Base-by-base conservation (phyloP, 768 basidiomycete species). In the Strobilomyces dryophilus region DNA sequence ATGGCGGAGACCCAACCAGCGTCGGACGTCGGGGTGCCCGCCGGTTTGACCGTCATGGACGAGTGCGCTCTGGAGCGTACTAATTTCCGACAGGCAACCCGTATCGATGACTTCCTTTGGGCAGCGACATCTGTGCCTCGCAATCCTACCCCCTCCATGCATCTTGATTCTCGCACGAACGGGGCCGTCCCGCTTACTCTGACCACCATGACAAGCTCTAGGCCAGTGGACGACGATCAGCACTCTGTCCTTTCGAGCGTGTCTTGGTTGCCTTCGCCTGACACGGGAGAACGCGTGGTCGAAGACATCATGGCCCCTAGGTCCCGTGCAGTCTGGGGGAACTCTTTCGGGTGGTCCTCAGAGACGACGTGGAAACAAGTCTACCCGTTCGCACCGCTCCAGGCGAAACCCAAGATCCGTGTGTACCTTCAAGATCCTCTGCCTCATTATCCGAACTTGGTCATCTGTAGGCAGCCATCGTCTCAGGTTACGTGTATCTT, bases 51-150 rank as follows among this genome's bases (percentile, higher is more conserved):
- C 15, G 56, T 56, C 36, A 60, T 51, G 48, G 68, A 68, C 18
- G 67, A 62, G 24, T 63, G 60, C n/a, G 54, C 58, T 14, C 41
- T 67, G 21, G 59, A 47, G 42, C 36, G 20, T 41, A 29, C 3
- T 29, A 36, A 54, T 27, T 40, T 39, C 31, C 42, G 2, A 15
- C 41, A 53, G 44, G 48, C 24, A 27, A 20, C 21, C 36, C 76
- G 82, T 58, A 65, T 85, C 29, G 82, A 81, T 36, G 85, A 89
- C 58, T 88, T 75, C 60, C 61, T 73, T 12, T 90, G 85, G 82
- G 84, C 85, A 8, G 73, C 82, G 20, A 81, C 85, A 4, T 87
- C 87, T 11, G 65, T 64, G 1, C 87, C 87, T 18, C 72, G 68
- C 31, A 76, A 73, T 54, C 68, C 67, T 53, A 70, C 72, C 32